These are phyloP conservation scores for Fibroporia radiculosa DNA, from an alignment of 768 basidiomycete genomes.

Conservation along the genomic window DNA sequence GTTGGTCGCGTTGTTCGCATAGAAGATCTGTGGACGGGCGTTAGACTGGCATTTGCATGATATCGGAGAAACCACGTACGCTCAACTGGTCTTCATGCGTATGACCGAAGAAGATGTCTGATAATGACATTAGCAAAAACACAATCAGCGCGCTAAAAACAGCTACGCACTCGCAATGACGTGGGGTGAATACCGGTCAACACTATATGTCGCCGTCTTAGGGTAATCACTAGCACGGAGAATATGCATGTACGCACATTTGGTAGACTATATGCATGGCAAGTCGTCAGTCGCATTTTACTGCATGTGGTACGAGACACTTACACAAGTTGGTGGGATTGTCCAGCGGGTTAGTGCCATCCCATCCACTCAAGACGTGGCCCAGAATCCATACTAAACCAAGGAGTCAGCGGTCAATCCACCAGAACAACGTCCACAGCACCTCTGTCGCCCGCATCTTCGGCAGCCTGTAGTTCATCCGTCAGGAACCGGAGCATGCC, in stretches of 20 bases:
- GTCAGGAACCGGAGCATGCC: conserved; percentile 76
- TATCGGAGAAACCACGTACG: conserved; percentile 23
- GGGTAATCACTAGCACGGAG: neutral
- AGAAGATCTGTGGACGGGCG: conserved; percentile 46
- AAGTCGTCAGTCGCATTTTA: conserved; percentile 10
- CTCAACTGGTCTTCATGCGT: conserved; percentile 68
- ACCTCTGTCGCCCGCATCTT: conserved; percentile 71
- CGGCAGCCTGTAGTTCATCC: conserved; percentile 70
- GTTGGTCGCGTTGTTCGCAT: conserved; percentile 60
- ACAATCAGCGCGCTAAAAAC: neutral
- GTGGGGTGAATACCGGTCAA: conserved; percentile 73
- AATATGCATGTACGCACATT: conserved; percentile 33
- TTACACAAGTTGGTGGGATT: conserved; percentile 66
- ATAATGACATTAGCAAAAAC: conserved; percentile 5
- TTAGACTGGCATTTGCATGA: neutral
- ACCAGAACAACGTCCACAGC: conserved; percentile 4
- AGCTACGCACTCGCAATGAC: conserved; percentile 61
- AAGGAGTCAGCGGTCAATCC: conserved; percentile 1
- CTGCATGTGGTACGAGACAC: conserved; percentile 17
- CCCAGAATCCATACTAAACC: conserved; percentile 43
- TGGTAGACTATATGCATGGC: conserved; percentile 33
- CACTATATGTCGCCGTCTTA: conserved; percentile 29
- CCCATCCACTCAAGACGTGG: conserved; percentile 60
- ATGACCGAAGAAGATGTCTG: conserved; percentile 75
- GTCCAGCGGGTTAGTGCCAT: conserved; percentile 54